Evolutionary conservation across 257 asterid genomes (phyloP), one percentile per base, ranked within the genome.

Genomic region (Oldenlandia corymbosa): DNA sequence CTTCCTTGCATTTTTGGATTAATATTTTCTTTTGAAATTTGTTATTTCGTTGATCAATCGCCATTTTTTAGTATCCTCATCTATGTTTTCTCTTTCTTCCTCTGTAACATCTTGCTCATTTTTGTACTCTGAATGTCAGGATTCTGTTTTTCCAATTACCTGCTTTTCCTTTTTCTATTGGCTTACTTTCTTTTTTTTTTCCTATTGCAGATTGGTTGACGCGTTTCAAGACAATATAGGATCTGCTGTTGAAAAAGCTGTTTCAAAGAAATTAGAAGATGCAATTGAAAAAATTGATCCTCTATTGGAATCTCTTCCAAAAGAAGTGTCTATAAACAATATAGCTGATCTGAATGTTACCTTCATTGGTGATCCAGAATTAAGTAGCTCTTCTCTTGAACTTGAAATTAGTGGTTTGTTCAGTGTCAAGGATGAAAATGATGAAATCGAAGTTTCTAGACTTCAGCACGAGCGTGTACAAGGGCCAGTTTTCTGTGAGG

Each of bases 241-340:
- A 58, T 80, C 97, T 64, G 80, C 94, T 3, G 82, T 93, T 66
- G 99, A 90, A 79, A 76, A 75, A 60, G 84, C 96, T 45, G 51
- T 93, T 73, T 69, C 94, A 14, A 71, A 78, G 73, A 90, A 87
- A 73, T 51, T 90, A 61, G 60, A 67, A 73, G 88, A 83, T 61
- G 88, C 81, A 58, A 43, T 79, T 55, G 58, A 55, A 55, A 75
- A 82, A 60, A 81, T 90, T 13, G 92, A 93, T 75, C 74, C 82
- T 39, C 37, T 67, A 32, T 75, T 93, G 79, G 81, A 78, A 76
- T 84, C 95, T 63, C 74, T 87, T 74, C 97, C 99, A 12, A 87
- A 83, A 81, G 90, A 85, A 83, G 81, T 85, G 39, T 64, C 88
- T 3, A 67, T 93, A 61, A 74, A 83, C 60, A 67, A 78, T 67